These are phyloP conservation scores for Euclidium syriacum DNA, from an alignment of 345 rosid species.

Conservation along the genomic window DNA sequence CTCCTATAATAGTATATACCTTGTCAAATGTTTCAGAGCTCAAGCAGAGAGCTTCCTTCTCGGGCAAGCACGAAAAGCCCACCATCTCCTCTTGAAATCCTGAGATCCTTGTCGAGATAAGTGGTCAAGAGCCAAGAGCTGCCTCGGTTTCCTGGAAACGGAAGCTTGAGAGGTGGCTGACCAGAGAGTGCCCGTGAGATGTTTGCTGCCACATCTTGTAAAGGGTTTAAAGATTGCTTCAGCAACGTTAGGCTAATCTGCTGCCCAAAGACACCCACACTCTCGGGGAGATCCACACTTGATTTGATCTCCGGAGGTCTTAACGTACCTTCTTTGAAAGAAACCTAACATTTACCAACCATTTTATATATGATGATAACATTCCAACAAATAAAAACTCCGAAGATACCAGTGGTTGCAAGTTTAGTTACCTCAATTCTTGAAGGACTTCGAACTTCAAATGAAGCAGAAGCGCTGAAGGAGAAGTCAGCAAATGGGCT, in stretches of 20 bases:
- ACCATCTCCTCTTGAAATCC: constrained; percentile 94
- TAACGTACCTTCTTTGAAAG: constrained; percentile 76
- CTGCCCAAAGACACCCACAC: constrained; percentile 65
- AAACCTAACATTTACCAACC: constrained; percentile 47
- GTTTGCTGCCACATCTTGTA: constrained; percentile 67
- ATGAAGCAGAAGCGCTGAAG: constrained; percentile 76
- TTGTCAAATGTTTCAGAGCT: constrained; percentile 25
- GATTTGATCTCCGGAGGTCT: constrained; percentile 85
- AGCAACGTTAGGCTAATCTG: constrained; percentile 56
- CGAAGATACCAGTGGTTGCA: background rate
- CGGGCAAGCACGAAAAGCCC: constrained; percentile 89
- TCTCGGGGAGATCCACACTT: constrained; percentile 64
- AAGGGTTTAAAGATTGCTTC: constrained; percentile 70
- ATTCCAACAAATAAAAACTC: no score
- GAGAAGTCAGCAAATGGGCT: constrained; percentile 79
- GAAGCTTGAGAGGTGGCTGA: constrained; percentile 75
- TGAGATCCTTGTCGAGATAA: constrained; percentile 79
- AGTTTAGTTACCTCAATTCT: constrained; percentile 67
- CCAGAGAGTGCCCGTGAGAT: constrained; percentile 68
- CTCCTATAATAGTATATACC: constrained; percentile 31
- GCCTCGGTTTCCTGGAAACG: constrained; percentile 66
- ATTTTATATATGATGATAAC: background rate
- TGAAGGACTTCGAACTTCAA: constrained; percentile 75
- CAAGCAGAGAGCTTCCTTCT: constrained; percentile 85
- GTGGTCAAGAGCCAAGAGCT: constrained; percentile 85